These are phyloP conservation scores for Quercus alba DNA, from an alignment of 306 rosid genomes.

Conservation along the genomic window DNA sequence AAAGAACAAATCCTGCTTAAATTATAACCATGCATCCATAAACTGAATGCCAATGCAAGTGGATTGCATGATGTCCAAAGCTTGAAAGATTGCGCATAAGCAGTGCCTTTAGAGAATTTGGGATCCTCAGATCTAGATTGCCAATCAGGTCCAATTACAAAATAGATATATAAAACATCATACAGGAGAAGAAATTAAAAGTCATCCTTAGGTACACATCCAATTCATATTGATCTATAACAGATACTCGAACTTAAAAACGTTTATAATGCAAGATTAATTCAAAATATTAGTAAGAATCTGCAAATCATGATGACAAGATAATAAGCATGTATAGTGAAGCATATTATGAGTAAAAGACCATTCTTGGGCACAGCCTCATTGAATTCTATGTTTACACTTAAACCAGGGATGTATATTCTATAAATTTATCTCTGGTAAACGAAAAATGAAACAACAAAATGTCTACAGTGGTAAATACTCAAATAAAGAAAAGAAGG, in stretches of 20 bases:
- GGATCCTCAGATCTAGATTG: constrained; percentile 96
- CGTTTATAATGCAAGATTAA: not conserved
- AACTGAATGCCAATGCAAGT: constrained; percentile 16
- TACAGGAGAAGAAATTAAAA: not conserved
- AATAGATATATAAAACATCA: constrained; percentile 45
- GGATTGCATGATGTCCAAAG: constrained; percentile 11
- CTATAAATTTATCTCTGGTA: not conserved
- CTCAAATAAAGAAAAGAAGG: not conserved
- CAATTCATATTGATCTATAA: too few relatives aligned
- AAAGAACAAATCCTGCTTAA: constrained; percentile 43
- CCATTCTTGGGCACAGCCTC: not conserved
- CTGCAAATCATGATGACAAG: not conserved
- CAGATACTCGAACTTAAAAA: too few relatives aligned
- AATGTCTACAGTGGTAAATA: not conserved
- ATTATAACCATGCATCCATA: constrained; percentile 38
- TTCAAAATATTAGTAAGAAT: not conserved
- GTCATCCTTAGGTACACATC: too few relatives aligned
- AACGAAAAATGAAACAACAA: not conserved
- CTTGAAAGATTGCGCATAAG: constrained; percentile 53
- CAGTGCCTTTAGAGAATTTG: constrained; percentile 50
- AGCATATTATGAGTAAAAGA: not conserved
- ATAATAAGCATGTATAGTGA: not conserved
- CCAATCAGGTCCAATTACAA: constrained; percentile 96
- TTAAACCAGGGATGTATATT: not conserved
- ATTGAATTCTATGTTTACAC: not conserved